Base-by-base conservation (phyloP, 1,284 basidiomycete species). In the Pseudozyma tsukubaensis region DNA sequence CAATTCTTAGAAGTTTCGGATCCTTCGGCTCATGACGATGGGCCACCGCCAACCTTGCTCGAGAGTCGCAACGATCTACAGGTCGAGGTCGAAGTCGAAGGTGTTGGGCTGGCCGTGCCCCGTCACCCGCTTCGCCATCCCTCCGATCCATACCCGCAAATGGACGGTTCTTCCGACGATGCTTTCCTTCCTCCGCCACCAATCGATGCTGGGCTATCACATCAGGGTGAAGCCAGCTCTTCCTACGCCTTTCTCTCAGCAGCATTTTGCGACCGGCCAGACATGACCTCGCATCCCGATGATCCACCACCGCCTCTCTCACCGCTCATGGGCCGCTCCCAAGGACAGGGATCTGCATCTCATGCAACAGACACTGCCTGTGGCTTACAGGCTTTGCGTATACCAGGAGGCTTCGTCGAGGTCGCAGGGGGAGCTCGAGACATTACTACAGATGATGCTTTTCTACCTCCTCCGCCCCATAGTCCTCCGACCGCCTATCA, bases 61-160 rank as follows among this genome's bases (percentile, higher is more conserved):
- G 78, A 81, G 45, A 77, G 76, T 43, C 65, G 58, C 7, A 55
- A 81, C 37, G 79, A 81, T 36, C 50, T 79, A 6, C 79, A 81
- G 40, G 76, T 81, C 8, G 79, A 81, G 53, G 78, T 81, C 13
- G 69, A 79, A 43, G 76, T 81, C n/a, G 77, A 75, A n/a, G 79
- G 77, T 14, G 79, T 79, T 1, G 79, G 79, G 2, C 36, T 76
- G n/a, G 79, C 77, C 5, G 60, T 79, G 63, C 79, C 77, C 13
- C 58, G 63, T 9, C 53, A 56, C 13, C 21, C 66, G 2, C 36
- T 52, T 21, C 62, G 72, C 0, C 72, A 70, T 47, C 67, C 72
- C 10, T 59, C 57, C n/a, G 72, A 75, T 21, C 45, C 55, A 8
- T 71, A 40, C 11, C 67, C 67, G 5, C 48, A 50, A 7, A 50